These are phyloP conservation scores for Emergomyces pasteurianus DNA, from an alignment of 2,329 filamentous ascomycete species.

Conservation along the genomic window DNA sequence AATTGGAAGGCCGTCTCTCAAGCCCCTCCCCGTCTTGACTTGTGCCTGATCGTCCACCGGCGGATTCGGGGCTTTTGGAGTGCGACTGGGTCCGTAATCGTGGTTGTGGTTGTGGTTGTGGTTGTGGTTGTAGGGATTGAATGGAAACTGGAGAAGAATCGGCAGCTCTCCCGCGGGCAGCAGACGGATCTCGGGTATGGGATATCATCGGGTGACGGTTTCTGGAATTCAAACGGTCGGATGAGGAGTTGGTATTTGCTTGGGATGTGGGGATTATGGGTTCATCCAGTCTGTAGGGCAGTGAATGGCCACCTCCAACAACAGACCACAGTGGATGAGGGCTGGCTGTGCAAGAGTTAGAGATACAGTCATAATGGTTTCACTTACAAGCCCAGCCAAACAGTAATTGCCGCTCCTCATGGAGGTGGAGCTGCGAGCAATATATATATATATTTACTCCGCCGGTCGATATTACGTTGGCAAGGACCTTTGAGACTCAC, in stretches of 20 bases:
- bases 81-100: slow-evolving; percentile 29
- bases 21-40: slow-evolving; percentile 25
- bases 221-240: slow-evolving; percentile 27
- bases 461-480: background rate
- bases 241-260: slow-evolving; percentile 25
- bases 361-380: slow-evolving; percentile 2
- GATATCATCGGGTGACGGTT: slow-evolving; percentile 26
- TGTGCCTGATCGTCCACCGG: slow-evolving; percentile 21
- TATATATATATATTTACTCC: background rate
- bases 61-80: slow-evolving; percentile 32
- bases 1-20: slow-evolving; percentile 34
- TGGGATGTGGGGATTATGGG: slow-evolving; percentile 26
- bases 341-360: slow-evolving; percentile 18
- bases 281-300: slow-evolving; percentile 33
- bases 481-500: slow-evolving; percentile 5
- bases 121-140: slow-evolving; percentile 25
- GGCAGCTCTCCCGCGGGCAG: slow-evolving; percentile 30
- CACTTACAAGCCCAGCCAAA: slow-evolving; percentile 8
- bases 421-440: background rate
- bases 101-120: slow-evolving; percentile 25
- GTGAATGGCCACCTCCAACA: slow-evolving; percentile 28
- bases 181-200: slow-evolving; percentile 34
- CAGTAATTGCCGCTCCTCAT: slow-evolving; percentile 6
- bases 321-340: slow-evolving; percentile 27
- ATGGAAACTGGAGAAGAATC: slow-evolving; percentile 25